These are phyloP conservation scores for Phaffia rhodozyma DNA, from an alignment of 1,284 basidiomycete species.

Conservation along the genomic window DNA sequence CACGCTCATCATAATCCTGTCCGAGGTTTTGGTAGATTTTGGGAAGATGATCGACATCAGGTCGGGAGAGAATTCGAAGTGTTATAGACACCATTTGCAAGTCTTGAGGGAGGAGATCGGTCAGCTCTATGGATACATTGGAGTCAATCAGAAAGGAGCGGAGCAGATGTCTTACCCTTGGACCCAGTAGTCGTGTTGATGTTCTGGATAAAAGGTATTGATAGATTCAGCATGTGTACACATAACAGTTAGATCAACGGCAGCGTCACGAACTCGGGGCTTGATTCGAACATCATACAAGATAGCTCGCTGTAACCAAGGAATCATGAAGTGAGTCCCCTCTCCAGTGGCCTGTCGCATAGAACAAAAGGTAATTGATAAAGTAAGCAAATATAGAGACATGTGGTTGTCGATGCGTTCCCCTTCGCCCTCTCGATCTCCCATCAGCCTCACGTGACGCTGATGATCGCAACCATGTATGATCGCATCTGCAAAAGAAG, in stretches of 20 bases:
- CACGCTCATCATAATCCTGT: slow-evolving; percentile 93
- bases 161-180: slow-evolving; percentile 41
- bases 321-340: slow-evolving; percentile 95
- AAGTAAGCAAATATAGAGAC: background rate
- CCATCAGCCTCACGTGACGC: background rate
- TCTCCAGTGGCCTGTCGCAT: slow-evolving; percentile 61
- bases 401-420: slow-evolving; percentile 1
- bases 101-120: slow-evolving; percentile 33
- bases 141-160: background rate
- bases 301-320: slow-evolving; percentile 91
- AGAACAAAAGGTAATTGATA: background rate
- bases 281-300: slow-evolving; percentile 97
- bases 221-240: background rate
- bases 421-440: background rate
- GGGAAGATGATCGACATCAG: slow-evolving; percentile 75
- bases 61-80: slow-evolving; percentile 86
- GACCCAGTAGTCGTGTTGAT: slow-evolving; percentile 94
- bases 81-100: slow-evolving; percentile 97
- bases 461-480: background rate
- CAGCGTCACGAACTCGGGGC: slow-evolving; percentile 55
- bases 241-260: background rate
- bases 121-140: background rate
- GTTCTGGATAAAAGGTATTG: slow-evolving; percentile 46
- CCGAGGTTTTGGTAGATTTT: slow-evolving; percentile 93
- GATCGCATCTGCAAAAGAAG: background rate